Evolutionary conservation across 441 rosid species (phyloP).

Genomic region (Pelargonium myrrhifolium): DNA sequence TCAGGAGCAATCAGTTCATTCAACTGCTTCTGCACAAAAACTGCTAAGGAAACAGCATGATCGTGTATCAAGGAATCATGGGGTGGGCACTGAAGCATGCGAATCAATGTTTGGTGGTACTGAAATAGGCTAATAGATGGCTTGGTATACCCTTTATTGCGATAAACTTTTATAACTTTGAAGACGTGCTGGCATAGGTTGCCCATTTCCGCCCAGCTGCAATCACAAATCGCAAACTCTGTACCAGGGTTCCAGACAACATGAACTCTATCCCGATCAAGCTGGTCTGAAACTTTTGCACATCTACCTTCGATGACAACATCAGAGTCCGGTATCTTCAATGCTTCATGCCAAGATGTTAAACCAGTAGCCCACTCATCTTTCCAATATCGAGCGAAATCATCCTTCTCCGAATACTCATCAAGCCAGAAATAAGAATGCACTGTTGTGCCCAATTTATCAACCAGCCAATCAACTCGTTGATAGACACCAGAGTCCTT

Average conservation of each 20-base stretch:
- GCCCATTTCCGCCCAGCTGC: conserved; percentile 39
- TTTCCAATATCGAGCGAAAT: conserved; percentile 20
- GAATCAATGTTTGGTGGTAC: conserved; percentile 37
- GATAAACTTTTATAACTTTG: conserved; percentile 42
- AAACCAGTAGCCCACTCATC: conserved; percentile 30
- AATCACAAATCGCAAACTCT: conserved; percentile 47
- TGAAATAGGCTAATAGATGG: conserved; percentile 36
- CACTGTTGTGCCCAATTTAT: conserved; percentile 39
- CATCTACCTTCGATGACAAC: conserved; percentile 29
- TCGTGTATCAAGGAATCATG: conserved; percentile 43
- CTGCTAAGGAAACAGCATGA: conserved; percentile 53
- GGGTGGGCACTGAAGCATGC: conserved; percentile 39
- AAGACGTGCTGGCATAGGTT: conserved; percentile 49
- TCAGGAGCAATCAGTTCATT: conserved; percentile 25
- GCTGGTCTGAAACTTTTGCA: conserved; percentile 41
- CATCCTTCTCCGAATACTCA: conserved; percentile 40
- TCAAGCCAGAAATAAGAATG: conserved; percentile 47
- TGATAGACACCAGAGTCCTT: conserved; percentile 29
- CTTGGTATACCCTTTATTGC: conserved; percentile 38
- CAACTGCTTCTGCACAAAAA: conserved; percentile 51
- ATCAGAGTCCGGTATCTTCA: conserved; percentile 35
- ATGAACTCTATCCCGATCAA: conserved; percentile 31
- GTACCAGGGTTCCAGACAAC: conserved; percentile 53
- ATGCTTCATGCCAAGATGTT: conserved; percentile 38
- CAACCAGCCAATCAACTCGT: conserved; percentile 47